Conservation (phyloP, 1,284 basidiomycete species). For the Tranzscheliella williamsii region DNA sequence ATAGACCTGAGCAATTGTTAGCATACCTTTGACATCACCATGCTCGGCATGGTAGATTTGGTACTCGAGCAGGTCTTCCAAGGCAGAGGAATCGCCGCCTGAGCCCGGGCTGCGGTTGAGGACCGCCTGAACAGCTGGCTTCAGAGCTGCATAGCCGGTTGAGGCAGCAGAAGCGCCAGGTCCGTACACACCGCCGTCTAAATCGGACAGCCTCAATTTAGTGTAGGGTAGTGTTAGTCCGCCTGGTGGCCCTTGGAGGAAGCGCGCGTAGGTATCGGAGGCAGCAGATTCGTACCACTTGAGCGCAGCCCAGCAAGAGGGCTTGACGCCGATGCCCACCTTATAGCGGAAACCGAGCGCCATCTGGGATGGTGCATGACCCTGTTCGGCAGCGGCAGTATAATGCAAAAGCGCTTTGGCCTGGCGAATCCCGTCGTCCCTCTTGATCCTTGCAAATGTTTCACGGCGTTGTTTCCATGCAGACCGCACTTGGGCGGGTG, state of each 20-base stretch:
- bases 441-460: conserved; percentile 32
- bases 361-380: conserved; percentile 85
- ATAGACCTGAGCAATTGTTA: conserved; percentile 48
- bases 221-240: conserved; percentile 83
- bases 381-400: conserved; percentile 86
- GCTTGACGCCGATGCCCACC: conserved; percentile 79
- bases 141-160: conserved; percentile 66
- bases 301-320: conserved; percentile 67
- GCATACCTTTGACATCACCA: conserved; percentile 34
- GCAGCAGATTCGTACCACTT: conserved; percentile 50
- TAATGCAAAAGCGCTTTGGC: conserved; percentile 80
- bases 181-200: conserved; percentile 85
- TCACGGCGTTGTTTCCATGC: conserved; percentile 32
- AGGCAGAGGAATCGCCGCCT: conserved; percentile 26
- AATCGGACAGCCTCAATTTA: conserved; percentile 81
- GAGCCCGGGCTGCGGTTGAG: conserved; percentile 44
- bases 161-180: conserved; percentile 88
- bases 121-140: conserved; percentile 78
- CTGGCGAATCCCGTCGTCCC: conserved; percentile 33
- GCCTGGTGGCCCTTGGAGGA: conserved; percentile 83
- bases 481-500: conserved; percentile 14
- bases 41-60: conserved; percentile 52
- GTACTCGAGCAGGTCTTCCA: conserved; percentile 79
- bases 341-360: conserved; percentile 91
- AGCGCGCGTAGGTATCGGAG: conserved; percentile 68